Evolutionary conservation across 2,329 filamentous ascomycete species (phyloP).

Genomic region (Epichloe scottii): DNA sequence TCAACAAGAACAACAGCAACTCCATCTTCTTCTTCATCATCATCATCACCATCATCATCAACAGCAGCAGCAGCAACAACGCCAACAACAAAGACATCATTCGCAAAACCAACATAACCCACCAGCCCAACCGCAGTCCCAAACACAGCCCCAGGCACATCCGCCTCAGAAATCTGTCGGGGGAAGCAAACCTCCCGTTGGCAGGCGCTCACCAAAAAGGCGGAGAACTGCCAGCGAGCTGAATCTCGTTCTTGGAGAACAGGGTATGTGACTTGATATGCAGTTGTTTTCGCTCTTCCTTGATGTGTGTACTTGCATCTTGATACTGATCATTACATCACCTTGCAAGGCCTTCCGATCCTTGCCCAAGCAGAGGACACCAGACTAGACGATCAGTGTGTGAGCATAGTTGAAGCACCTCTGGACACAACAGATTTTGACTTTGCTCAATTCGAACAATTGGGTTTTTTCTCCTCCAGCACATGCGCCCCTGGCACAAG

Average conservation of each 20-base stretch:
- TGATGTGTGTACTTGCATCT: not conserved
- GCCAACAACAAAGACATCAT: constrained; percentile 7
- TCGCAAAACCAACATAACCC: constrained; percentile 4
- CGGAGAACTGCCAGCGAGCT: constrained; percentile 22
- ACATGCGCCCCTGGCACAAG: constrained; percentile 18
- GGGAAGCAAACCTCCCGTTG: constrained; percentile 7
- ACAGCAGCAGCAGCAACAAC: constrained; percentile 6
- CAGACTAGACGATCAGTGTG: constrained; percentile 14
- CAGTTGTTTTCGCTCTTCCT: not conserved
- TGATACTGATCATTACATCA: not conserved
- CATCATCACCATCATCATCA: constrained; percentile 21
- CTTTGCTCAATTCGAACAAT: constrained; percentile 22
- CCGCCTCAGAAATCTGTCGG: constrained; percentile 1
- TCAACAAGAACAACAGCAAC: constrained; percentile 11
- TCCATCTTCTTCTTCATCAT: constrained; percentile 7
- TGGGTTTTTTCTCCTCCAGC: constrained; percentile 15
- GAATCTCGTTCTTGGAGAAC: constrained; percentile 21
- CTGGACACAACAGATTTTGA: constrained; percentile 21
- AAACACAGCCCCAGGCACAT: not conserved
- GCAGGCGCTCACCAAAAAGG: constrained; percentile 24
- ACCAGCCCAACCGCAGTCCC: constrained; percentile 3
- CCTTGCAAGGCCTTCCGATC: constrained; percentile 12
- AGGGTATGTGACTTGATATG: constrained; percentile 18
- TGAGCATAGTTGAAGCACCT: constrained; percentile 17
- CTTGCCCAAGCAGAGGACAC: constrained; percentile 13